phyloP scores from a whole-genome alignment of 352 stramenopile genomes.

The Globisporangium radiosum region DNA sequence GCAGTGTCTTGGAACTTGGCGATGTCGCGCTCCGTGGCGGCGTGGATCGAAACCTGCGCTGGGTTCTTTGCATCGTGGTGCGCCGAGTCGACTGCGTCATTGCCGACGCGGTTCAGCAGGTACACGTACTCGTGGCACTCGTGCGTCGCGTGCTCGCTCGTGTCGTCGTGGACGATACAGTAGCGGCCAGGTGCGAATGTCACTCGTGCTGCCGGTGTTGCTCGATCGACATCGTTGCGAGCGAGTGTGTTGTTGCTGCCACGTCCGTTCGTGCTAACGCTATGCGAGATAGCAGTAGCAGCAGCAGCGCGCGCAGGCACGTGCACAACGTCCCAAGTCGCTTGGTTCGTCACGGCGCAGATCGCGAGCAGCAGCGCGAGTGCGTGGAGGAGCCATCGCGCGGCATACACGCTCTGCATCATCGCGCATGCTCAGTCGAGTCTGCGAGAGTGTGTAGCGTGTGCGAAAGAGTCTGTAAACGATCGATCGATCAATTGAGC shows the following conservation, averaged over 20 bases:
- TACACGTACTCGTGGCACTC: constrained; percentile 38
- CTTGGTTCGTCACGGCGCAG: constrained; percentile 17
- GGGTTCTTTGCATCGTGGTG: neutral
- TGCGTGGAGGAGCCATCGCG: constrained; percentile 17
- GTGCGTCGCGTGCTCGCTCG: constrained; percentile 2
- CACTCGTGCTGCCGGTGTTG: constrained; percentile 6
- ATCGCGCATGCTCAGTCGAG: constrained; percentile 6
- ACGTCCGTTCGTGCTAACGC: neutral
- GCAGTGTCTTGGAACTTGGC: neutral
- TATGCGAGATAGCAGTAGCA: too few relatives aligned
- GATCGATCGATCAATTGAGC: too few relatives aligned
- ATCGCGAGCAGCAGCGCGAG: constrained; percentile 22
- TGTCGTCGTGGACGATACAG: constrained; percentile 30
- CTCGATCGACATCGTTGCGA: neutral
- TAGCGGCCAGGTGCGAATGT: constrained; percentile 39
- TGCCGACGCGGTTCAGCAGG: constrained; percentile 26
- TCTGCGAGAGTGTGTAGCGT: too few relatives aligned
- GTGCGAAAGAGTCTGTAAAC: too few relatives aligned
- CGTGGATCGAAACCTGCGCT: constrained; percentile 1
- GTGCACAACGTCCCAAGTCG: constrained; percentile 29
- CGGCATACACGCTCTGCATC: constrained; percentile 5
- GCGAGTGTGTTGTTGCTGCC: neutral
- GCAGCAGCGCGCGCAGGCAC: neutral
- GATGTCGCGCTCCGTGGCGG: constrained; percentile 9
- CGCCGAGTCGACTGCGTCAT: neutral